Evolutionary conservation across 2,329 filamentous ascomycete genomes (phyloP), one percentile per base, ranked within the genome.

Genomic region (Immersiporthe knoxdaviesiana): DNA sequence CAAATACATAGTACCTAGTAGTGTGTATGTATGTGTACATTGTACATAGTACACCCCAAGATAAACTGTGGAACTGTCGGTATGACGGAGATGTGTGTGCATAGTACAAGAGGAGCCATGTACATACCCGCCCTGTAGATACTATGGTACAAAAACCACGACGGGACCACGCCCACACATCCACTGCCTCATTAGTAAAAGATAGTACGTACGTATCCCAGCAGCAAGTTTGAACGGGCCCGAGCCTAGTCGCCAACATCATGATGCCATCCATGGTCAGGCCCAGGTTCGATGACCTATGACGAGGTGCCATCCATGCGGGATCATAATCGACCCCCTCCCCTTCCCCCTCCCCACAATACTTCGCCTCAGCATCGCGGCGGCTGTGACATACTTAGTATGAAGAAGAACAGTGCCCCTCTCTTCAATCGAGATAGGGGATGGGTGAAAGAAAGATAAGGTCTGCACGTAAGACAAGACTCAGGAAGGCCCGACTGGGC

Each of bases 21-120:
- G 30, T 35, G 35, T 35, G 8, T n/a, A n/a, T n/a, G n/a, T n/a
- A n/a, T n/a, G 30, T 35, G 35, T 35, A 35, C n/a, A n/a, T n/a
- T 54, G 68, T 52, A 65, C 63, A 39, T 32, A 44, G 68, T 52
- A 66, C 39, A 65, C 47, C n/a, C 52, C 69, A 54, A 37, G 39
- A 37, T 47, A 47, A 66, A 37, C 37, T 66, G 67, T 71, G 69
- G 69, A 56, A 66, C 69, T 63, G 39, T 52, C 52, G 61, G 18
- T 47, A 54, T 62, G 30, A 44, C 61, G 44, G 39, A 24, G 30
- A 52, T 35, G 8, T 11, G 39, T 54, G 30, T 18, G 30, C 41
- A n/a, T n/a, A n/a, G n/a, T n/a, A n/a, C 62, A 59, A 21, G 32
- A 16, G 18, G 32, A 16, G 18, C 35, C 14, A 65, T 47, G 35